phyloP scores from a whole-genome alignment of 305 asterid species.

The Fraxinus floribunda region DNA sequence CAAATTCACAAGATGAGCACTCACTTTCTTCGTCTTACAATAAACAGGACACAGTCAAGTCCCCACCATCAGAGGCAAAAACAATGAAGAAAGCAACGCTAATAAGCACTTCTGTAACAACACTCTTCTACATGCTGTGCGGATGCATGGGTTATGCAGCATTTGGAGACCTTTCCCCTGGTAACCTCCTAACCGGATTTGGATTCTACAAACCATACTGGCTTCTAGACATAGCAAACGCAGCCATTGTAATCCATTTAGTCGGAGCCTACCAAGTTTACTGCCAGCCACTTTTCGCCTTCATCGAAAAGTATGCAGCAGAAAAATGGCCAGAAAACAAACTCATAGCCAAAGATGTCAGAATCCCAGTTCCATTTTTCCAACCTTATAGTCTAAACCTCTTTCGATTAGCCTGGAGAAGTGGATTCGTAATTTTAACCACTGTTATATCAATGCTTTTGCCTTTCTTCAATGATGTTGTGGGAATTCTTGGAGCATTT shows the following conservation, averaged over 20 bases:
- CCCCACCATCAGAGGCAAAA: conserved; percentile 80
- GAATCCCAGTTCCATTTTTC: conserved; percentile 23
- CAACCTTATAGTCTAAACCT: conserved; percentile 31
- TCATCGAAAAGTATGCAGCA: conserved; percentile 35
- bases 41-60: conserved; percentile 63
- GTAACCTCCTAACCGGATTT: conserved; percentile 60
- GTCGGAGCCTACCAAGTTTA: conserved; percentile 65
- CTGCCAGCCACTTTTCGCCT: conserved; percentile 57
- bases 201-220: conserved; percentile 71
- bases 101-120: conserved; percentile 46
- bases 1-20: neutral
- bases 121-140: conserved; percentile 52
- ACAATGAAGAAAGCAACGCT: conserved; percentile 83
- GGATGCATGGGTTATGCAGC: conserved; percentile 61
- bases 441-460: conserved; percentile 51
- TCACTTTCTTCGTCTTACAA: neutral
- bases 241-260: conserved; percentile 53
- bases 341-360: conserved; percentile 32
- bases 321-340: conserved; percentile 40
- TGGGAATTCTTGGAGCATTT: conserved; percentile 55
- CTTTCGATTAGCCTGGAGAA: conserved; percentile 53
- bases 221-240: conserved; percentile 65
- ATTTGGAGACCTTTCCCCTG: conserved; percentile 57
- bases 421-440: conserved; percentile 37
- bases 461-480: conserved; percentile 62